Percentiles rank a stretch among this genome's conserved stretches.
These are phyloP conservation scores for Cytospora chrysosperma DNA, from an alignment of 2,329 filamentous ascomycete genomes.

Conservation along the genomic window DNA sequence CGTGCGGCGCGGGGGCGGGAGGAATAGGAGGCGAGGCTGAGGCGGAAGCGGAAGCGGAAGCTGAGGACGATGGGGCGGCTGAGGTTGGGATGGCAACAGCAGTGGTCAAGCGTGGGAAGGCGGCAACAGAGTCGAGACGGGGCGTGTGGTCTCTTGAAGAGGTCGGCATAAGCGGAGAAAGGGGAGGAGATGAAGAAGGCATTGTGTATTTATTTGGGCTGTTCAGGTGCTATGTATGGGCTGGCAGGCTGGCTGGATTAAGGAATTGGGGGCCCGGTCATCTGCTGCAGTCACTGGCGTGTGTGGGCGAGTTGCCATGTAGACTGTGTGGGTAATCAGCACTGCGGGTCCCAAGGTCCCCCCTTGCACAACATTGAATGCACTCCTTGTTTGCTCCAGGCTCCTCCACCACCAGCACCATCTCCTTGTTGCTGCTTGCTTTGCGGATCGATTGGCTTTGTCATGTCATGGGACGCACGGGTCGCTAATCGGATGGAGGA, in stretches of 20 bases:
- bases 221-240: too few species aligned
- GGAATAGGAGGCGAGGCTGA: conserved; percentile 12
- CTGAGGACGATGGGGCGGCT: conserved; percentile 15
- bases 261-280: conserved; percentile 24
- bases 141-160: conserved; percentile 16
- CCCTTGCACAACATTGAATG: background rate
- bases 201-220: conserved; percentile 22
- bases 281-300: too few species aligned
- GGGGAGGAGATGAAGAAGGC: conserved; percentile 23
- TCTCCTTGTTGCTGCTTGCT: background rate
- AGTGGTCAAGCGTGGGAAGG: conserved; percentile 15
- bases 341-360: background rate
- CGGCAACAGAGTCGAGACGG: conserved; percentile 16
- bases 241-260: too few species aligned
- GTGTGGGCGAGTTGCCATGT: background rate
- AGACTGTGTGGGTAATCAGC: conserved; percentile 18
- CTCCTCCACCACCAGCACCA: background rate
- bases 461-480: background rate
- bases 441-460: conserved; percentile 2
- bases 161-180: conserved; percentile 11
- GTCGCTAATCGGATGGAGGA: conserved; percentile 15
- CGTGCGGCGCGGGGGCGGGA: conserved; percentile 11
- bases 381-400: background rate
- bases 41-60: background rate
- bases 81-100: conserved; percentile 12